phyloP scores from a whole-genome alignment of 1,284 basidiomycete species.

The Boletus semigastroideus region DNA sequence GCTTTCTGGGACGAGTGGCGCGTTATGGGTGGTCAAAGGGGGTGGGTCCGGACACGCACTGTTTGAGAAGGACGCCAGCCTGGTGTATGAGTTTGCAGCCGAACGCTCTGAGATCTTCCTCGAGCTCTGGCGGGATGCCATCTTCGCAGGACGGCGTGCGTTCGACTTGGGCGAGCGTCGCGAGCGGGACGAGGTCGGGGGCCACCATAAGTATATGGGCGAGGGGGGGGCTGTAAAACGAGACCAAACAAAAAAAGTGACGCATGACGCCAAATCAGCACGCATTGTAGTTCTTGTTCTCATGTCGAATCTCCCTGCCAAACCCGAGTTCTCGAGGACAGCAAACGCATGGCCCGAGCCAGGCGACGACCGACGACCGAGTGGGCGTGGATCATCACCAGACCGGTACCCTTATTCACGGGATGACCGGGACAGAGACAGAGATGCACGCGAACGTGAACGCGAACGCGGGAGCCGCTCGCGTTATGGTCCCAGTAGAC shows the following conservation, averaged over 20 bases:
- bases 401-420: conserved; percentile 26
- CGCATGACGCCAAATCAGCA: background rate
- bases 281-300: background rate
- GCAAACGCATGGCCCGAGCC: conserved; percentile 17
- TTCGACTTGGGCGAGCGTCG: conserved; percentile 76
- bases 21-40: conserved; percentile 2
- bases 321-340: conserved; percentile 32
- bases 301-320: conserved; percentile 36
- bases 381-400: conserved; percentile 25
- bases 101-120: conserved; percentile 83
- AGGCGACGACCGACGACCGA: conserved; percentile 26
- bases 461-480: conserved; percentile 21
- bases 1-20: conserved; percentile 62
- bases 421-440: conserved; percentile 30
- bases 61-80: conserved; percentile 85
- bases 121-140: conserved; percentile 77
- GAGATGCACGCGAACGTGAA: conserved; percentile 25
- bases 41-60: conserved; percentile 54
- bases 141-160: conserved; percentile 80
- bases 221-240: conserved; percentile 9
- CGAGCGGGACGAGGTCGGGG: conserved; percentile 78
- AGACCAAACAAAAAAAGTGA: conserved; percentile 21
- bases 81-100: conserved; percentile 94
- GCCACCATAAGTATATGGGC: conserved; percentile 34
- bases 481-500: conserved; percentile 19